Evolutionary conservation across 331 rosid species (phyloP).

Genomic region (Malus hybrid): DNA sequence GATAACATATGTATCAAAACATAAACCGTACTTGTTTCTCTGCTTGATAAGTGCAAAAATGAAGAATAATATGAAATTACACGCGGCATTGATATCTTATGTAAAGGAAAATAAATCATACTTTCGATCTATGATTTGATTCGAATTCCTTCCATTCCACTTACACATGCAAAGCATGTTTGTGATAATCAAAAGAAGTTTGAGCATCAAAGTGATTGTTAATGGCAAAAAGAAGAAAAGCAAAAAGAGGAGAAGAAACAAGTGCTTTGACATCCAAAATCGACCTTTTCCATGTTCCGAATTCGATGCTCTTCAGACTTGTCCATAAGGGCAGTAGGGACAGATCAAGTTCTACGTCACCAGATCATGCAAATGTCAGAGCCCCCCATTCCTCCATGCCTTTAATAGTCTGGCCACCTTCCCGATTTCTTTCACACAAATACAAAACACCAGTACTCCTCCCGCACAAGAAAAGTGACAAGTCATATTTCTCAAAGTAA

Average conservation of each 20-base stretch:
- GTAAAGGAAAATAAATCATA: no score
- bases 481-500: not conserved
- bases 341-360: not conserved
- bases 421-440: not conserved
- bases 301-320: constrained; percentile 3
- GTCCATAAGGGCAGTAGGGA: not conserved
- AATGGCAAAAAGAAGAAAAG: not conserved
- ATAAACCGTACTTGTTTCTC: no score
- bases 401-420: not conserved
- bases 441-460: not conserved
- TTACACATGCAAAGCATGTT: not conserved
- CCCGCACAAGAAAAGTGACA: not conserved
- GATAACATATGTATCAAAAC: no score
- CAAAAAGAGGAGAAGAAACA: not conserved
- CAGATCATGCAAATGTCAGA: constrained; percentile 1
- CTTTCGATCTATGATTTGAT: no score
- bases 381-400: constrained; percentile 1
- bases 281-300: not conserved
- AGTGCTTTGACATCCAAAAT: not conserved
- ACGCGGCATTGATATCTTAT: no score
- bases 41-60: no score
- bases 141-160: not conserved
- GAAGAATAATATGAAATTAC: no score
- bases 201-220: not conserved
- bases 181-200: not conserved